phyloP scores from a whole-genome alignment of 768 basidiomycete genomes.

The Auricularia sp. region DNA sequence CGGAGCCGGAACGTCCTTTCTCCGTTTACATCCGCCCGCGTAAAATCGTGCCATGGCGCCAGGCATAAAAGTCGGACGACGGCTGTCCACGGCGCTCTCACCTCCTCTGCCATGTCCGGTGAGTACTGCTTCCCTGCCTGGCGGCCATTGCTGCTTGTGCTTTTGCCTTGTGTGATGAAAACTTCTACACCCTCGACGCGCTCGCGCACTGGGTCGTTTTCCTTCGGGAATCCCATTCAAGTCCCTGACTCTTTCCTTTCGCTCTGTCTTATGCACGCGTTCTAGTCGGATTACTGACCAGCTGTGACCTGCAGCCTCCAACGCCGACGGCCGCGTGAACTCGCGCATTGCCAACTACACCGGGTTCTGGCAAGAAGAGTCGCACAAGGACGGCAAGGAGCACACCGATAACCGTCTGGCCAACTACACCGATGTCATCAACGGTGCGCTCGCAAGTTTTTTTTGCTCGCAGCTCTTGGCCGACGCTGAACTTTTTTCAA shows the following conservation, averaged over 20 bases:
- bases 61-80: not conserved
- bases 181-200: constrained; percentile 42
- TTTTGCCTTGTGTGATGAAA: constrained; percentile 32
- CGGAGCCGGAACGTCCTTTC: too few species aligned
- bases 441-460: constrained; percentile 44
- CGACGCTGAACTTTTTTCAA: not conserved
- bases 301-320: constrained; percentile 20
- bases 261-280: not conserved
- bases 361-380: constrained; percentile 85
- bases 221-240: constrained; percentile 71
- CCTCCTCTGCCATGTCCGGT: not conserved
- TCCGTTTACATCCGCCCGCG: too few species aligned
- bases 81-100: not conserved
- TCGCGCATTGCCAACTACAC: constrained; percentile 77
- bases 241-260: constrained; percentile 46
- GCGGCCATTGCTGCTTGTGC: not conserved
- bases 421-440: constrained; percentile 88
- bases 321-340: constrained; percentile 48
- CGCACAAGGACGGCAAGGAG: constrained; percentile 49
- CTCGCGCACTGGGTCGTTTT: constrained; percentile 43
- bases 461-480: not conserved
- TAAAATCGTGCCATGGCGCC: not conserved
- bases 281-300: not conserved
- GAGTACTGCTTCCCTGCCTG: not conserved
- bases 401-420: constrained; percentile 67